phyloP scores from a whole-genome alignment of 2,329 filamentous ascomycete genomes.

The Hypoxylon sp. region DNA sequence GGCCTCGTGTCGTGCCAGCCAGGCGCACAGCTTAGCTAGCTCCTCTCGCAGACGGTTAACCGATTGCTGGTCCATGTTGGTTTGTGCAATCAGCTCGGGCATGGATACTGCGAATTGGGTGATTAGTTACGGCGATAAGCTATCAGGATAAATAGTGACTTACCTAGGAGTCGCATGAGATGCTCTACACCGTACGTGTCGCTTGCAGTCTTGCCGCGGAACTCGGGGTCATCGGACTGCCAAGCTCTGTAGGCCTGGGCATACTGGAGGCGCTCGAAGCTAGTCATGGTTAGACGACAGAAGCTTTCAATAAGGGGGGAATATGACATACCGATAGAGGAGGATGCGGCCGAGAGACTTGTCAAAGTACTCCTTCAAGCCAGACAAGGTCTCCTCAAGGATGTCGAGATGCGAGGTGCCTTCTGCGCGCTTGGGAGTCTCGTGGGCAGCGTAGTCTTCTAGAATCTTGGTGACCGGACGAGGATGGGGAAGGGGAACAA shows the following conservation, averaged over 20 bases:
- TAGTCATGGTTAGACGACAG: slow-evolving; percentile 50
- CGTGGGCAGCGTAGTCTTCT: slow-evolving; percentile 78
- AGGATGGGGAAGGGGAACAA: slow-evolving; percentile 82
- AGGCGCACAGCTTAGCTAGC: slow-evolving; percentile 82
- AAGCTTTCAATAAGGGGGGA: not conserved
- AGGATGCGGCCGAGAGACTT: slow-evolving; percentile 86
- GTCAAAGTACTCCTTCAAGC: slow-evolving; percentile 93
- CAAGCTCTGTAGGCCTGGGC: slow-evolving; percentile 77
- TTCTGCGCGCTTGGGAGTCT: slow-evolving; percentile 69
- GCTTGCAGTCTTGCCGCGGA: slow-evolving; percentile 73
- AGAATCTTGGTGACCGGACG: slow-evolving; percentile 80
- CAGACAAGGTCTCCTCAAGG: slow-evolving; percentile 85
- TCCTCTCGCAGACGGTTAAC: slow-evolving; percentile 90
- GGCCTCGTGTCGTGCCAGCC: slow-evolving; percentile 79
- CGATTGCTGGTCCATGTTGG: slow-evolving; percentile 95
- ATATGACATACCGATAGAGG: slow-evolving; percentile 71
- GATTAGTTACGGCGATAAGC: slow-evolving; percentile 18
- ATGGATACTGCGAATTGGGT: slow-evolving; percentile 70
- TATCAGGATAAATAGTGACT: slow-evolving; percentile 40
- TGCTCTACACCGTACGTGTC: slow-evolving; percentile 96
- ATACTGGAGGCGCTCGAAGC: slow-evolving; percentile 91
- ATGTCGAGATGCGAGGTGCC: slow-evolving; percentile 81
- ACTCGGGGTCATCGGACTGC: slow-evolving; percentile 66
- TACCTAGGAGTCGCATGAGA: slow-evolving; percentile 87
- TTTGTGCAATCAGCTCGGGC: slow-evolving; percentile 93